Conservation (phyloP, 2,329 filamentous ascomycete species). For the Botryotinia globosa region DNA sequence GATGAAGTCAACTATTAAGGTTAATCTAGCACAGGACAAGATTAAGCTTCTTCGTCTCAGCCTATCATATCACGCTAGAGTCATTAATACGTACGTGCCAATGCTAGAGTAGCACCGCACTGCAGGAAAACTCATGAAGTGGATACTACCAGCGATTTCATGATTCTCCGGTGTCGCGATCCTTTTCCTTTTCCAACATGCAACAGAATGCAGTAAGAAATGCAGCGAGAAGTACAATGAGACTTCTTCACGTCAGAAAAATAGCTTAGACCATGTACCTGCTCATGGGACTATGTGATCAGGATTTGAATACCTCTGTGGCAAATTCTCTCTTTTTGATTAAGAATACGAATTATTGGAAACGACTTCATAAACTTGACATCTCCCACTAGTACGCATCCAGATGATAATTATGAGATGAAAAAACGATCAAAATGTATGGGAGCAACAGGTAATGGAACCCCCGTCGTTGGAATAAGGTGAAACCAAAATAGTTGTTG, state of each 20-base stretch:
- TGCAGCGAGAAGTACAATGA: background rate
- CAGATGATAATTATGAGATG: background rate
- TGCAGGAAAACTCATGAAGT: background rate
- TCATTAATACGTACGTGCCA: background rate
- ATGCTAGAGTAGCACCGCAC: too few relatives aligned
- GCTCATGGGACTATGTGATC: background rate
- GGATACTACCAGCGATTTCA: background rate
- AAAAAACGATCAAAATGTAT: too few relatives aligned
- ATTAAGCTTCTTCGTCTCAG: background rate
- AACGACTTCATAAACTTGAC: background rate
- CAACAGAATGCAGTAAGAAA: background rate
- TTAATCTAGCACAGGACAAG: background rate
- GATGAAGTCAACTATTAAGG: background rate
- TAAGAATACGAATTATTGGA: background rate
- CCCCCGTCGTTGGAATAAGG: constrained; percentile 1
- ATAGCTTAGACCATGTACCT: background rate
- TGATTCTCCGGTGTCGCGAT: background rate
- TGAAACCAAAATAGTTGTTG: background rate
- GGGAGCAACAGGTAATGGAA: background rate
- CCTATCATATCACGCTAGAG: background rate
- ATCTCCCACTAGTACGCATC: too few relatives aligned
- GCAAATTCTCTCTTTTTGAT: background rate
- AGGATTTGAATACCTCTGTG: background rate
- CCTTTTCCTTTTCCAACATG: background rate
- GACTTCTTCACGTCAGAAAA: background rate